Evolutionary conservation across 1,139 yeast genomes (phyloP).

Genomic region (Candida pseudoviswanathii): DNA sequence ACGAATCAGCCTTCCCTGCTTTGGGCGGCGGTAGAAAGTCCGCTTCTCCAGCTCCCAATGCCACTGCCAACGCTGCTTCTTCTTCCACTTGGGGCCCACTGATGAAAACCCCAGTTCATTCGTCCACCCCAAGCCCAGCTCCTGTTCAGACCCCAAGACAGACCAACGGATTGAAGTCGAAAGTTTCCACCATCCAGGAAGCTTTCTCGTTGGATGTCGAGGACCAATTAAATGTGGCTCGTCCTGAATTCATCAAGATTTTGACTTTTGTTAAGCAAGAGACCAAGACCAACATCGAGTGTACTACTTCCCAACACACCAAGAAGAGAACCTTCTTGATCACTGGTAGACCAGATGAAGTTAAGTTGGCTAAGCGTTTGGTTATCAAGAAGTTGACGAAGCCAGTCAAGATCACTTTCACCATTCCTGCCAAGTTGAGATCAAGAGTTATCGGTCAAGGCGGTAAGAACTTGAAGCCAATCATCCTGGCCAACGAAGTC

Average conservation of each 20-base stretch:
- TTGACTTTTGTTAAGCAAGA: constrained; percentile 62
- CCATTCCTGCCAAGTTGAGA: constrained; percentile 78
- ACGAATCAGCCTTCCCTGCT: constrained; percentile 71
- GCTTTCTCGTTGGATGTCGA: constrained; percentile 71
- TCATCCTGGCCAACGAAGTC: constrained; percentile 70
- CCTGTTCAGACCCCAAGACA: constrained; percentile 28
- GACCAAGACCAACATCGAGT: constrained; percentile 73
- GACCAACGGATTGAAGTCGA: constrained; percentile 22
- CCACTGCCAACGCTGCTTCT: constrained; percentile 1
- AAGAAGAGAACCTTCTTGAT: constrained; percentile 85
- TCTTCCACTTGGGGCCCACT: constrained; percentile 31
- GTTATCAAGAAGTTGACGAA: constrained; percentile 77
- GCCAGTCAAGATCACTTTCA: constrained; percentile 62
- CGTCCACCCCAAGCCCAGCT: constrained; percentile 29
- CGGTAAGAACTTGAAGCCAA: constrained; percentile 82
- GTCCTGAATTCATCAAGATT: constrained; percentile 65
- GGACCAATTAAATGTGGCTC: constrained; percentile 64
- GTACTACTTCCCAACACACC: constrained; percentile 76
- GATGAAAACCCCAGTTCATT: constrained; percentile 36
- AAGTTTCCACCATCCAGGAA: constrained; percentile 58
- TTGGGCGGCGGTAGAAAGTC: constrained; percentile 51
- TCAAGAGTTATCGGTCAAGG: constrained; percentile 86
- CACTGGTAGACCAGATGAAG: constrained; percentile 72
- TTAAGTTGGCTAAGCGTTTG: constrained; percentile 72
- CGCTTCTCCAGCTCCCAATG: constrained; percentile 23